Base-by-base conservation (phyloP, 2,329 filamentous ascomycete genomes). In the Helotiales sp. region DNA sequence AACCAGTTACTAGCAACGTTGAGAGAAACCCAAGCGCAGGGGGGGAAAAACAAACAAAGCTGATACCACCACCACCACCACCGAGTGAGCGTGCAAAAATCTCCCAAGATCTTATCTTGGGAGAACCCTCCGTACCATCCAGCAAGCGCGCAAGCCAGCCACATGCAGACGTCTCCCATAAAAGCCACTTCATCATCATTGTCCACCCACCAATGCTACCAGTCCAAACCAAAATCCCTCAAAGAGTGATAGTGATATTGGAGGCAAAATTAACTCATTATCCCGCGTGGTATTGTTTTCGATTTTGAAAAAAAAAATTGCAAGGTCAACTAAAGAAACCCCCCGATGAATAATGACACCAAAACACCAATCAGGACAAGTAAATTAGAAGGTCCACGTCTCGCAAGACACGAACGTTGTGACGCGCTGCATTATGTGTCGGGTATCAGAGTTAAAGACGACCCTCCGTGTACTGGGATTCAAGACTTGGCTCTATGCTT, bases 401-500 rank as follows among this genome's bases (percentile, higher is more conserved):
- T 72, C 70, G 74, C 71, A 74, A 71, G 73, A 74, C 74, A 75
- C 73, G 67, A 74, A 69, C 68, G 70, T 61, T 58, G 17, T 61
- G 57, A 70, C 58, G 61, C 72, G 70, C 55, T 72, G 69, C 67
- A 85, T 85, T 83, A 83, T 82, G 82, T 83, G 83, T 81, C 82
- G 84, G 85, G 85, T 87, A 87, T 88, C 82, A 83, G 80, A 80
- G 79, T 65, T 77, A 77, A 77, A 76, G 74, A 72, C 71, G 72
- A 70, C 65, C 69, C 72, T 73, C 68, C 69, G 71, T 72, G 65
- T 73, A 73, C 68, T 72, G 68, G 69, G 69, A 47, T 62, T 49
- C 73, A 71, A 70, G 54, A 62, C 49, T 63, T 50, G 68, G 70
- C 69, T 71, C 83, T 83, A 93, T 80, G 91, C 89, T 81, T 92